Base-by-base conservation (phyloP, 2,329 filamentous ascomycete species). In the Fusarium clavum region DNA sequence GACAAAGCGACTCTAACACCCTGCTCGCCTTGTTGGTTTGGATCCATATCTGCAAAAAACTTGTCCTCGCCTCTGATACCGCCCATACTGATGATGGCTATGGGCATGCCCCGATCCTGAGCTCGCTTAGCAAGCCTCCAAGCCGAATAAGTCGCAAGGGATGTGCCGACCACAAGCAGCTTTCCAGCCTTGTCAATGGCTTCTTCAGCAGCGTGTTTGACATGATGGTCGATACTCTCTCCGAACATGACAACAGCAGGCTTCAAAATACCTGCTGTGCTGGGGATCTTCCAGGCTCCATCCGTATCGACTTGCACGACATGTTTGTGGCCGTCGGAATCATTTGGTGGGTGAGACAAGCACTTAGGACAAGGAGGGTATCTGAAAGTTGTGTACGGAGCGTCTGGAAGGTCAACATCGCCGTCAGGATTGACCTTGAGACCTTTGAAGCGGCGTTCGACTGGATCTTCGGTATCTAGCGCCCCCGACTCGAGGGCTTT, bases 201-300 rank as follows among this genome's bases (percentile, higher is more conserved):
- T 29, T 88, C 82, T 77, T 98, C 94, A 3, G 94, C 95, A 1
- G 89, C 90, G 3, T 83, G 79, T 79, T 97, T 98, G 38, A 94
- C 90, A 2, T 81, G 75, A 2, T 81, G 79, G 0, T 88, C 84
- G 52, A 98, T 97, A 64, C 89, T 94, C 80, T 98, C 96, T 18
- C 96, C 96, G 78, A 98, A 98, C 94, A 98, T 98, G 74, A 94
- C 90, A 4, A 99, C 94, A 1, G 93, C 93, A 6, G 96, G 96
- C 77, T 98, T 98, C 58, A 99, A 79, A 40, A 98, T 89, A 4
- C 95, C 96, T 0, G 90, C 93, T 4, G 86, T 89, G 72, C 89
- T 90, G 0, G 82, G 81, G 8, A 85, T 73, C 41, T 84, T 81
- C 93, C 91, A 97, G 1, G 94, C 95, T 0, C 95, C 95, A 56